Percentiles rank a stretch among this genome's conserved stretches.
phyloP scores from a whole-genome alignment of 192 early-diverging fungal genomes.

The Linnemannia elongata region DNA sequence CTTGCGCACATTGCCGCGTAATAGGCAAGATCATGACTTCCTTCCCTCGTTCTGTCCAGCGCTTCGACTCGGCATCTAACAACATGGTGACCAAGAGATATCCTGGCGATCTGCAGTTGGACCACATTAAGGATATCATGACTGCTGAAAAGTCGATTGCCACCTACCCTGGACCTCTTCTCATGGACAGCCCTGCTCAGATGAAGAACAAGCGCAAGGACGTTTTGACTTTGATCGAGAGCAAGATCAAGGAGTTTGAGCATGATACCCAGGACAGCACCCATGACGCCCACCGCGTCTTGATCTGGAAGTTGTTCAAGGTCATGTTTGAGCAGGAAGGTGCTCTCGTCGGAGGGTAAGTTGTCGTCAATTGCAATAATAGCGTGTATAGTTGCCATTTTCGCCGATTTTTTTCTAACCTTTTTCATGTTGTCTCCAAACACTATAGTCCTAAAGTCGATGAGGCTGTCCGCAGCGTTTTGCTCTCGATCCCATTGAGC shows the following conservation, averaged over 20 bases:
- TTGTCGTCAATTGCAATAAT: not conserved
- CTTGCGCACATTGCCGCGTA: not conserved
- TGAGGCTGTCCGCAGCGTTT: conserved; percentile 59
- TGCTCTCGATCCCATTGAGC: conserved; percentile 53
- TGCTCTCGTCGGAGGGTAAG: conserved; percentile 67
- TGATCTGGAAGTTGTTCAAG: conserved; percentile 76
- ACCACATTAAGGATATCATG: conserved; percentile 62
- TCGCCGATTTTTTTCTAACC: not conserved
- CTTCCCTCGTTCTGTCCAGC: conserved; percentile 74
- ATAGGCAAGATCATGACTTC: conserved; percentile 70
- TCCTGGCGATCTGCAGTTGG: conserved; percentile 64
- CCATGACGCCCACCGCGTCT: conserved; percentile 37
- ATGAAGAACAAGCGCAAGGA: conserved; percentile 65
- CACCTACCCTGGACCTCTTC: conserved; percentile 68
- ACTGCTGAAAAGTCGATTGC: conserved; percentile 41
- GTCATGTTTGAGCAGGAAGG: conserved; percentile 77
- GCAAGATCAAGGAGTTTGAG: conserved; percentile 43
- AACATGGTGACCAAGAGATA: conserved; percentile 53
- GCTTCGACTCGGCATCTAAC: conserved; percentile 34
- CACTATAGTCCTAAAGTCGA: conserved; percentile 61
- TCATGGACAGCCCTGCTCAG: conserved; percentile 63
- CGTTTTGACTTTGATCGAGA: conserved; percentile 57
- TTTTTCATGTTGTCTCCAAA: too few species aligned
- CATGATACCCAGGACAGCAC: conserved; percentile 20
- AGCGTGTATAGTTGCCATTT: too few species aligned